These are phyloP conservation scores for Craterostigma plantagineum DNA, from an alignment of 257 asterid genomes.

Conservation along the genomic window DNA sequence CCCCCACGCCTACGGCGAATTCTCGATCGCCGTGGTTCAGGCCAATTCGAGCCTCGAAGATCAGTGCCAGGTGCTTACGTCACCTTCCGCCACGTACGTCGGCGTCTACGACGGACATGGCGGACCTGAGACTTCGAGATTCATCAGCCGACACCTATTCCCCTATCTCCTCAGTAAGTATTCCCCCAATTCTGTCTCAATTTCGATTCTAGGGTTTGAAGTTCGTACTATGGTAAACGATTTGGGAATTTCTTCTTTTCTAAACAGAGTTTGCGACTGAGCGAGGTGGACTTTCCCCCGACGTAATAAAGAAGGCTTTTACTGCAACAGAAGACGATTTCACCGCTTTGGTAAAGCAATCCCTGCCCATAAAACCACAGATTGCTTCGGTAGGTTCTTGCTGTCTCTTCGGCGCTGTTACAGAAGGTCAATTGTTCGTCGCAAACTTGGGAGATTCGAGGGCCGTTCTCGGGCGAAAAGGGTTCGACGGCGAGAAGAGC, in stretches of 20 bases:
- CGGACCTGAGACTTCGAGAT: slow-evolving; percentile 92
- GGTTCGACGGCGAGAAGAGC: slow-evolving; percentile 44
- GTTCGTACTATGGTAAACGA: too few relatives aligned
- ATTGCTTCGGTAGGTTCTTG: slow-evolving; percentile 88
- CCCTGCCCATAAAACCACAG: slow-evolving; percentile 48
- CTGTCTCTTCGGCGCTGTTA: slow-evolving; percentile 78
- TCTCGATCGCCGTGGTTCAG: slow-evolving; percentile 87
- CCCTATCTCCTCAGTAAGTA: slow-evolving; percentile 53
- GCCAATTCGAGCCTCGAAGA: slow-evolving; percentile 83
- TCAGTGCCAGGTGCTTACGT: slow-evolving; percentile 78
- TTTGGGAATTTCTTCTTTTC: neutral
- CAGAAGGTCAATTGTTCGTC: slow-evolving; percentile 52
- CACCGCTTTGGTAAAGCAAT: slow-evolving; percentile 50
- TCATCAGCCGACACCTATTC: slow-evolving; percentile 63
- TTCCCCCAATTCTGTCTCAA: neutral
- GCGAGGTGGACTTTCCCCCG: slow-evolving; percentile 77
- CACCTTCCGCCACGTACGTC: slow-evolving; percentile 77
- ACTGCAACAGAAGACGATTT: slow-evolving; percentile 86
- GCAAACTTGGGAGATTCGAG: slow-evolving; percentile 95
- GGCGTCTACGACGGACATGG: slow-evolving; percentile 99
- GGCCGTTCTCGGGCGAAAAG: slow-evolving; percentile 84
- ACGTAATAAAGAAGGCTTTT: slow-evolving; percentile 74
- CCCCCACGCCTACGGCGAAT: slow-evolving; percentile 78
- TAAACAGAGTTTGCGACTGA: slow-evolving; percentile 64
- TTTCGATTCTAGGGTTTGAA: neutral